Conservation (phyloP, 1,284 basidiomycete species). For the Microbotryum scabiosae region DNA sequence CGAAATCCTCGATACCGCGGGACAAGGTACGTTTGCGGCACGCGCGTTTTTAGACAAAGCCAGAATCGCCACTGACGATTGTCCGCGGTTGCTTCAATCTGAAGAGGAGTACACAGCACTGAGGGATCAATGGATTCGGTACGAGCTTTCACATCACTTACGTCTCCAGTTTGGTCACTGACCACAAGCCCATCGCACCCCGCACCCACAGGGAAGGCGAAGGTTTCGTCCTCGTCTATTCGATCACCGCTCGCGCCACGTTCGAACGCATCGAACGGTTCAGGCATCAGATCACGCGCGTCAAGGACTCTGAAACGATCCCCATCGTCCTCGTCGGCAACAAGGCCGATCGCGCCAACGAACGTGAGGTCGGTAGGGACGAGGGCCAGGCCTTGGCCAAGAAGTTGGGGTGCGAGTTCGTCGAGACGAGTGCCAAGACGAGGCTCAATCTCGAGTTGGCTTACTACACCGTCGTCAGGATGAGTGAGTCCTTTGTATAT, state of each 20-base stretch:
- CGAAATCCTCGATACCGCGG: conserved; percentile 40
- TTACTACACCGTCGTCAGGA: conserved; percentile 38
- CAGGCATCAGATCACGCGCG: conserved; percentile 39
- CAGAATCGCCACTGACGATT: not conserved
- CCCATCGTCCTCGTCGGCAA: conserved; percentile 42
- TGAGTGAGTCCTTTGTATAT: conserved; percentile 15
- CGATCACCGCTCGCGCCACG: conserved; percentile 40
- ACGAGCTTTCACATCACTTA: not conserved
- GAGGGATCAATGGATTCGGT: conserved; percentile 42
- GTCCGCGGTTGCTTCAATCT: not conserved
- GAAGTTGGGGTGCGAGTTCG: conserved; percentile 39
- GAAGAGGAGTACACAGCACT: conserved; percentile 42
- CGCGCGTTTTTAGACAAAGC: too few relatives aligned
- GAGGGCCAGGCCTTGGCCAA: conserved; percentile 39
- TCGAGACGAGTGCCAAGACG: conserved; percentile 42
- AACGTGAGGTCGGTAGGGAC: conserved; percentile 39
- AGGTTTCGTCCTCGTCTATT: conserved; percentile 42
- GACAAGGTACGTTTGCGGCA: conserved; percentile 27
- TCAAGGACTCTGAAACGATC: conserved; percentile 39
- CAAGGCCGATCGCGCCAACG: conserved; percentile 41
- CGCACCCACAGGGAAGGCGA: conserved; percentile 38
- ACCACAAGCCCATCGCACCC: too few relatives aligned
- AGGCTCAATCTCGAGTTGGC: conserved; percentile 41
- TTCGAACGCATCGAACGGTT: conserved; percentile 42
- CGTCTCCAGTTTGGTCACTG: not conserved